These are phyloP conservation scores for Lepiota subincarnata DNA, from an alignment of 768 basidiomycete species.

Conservation along the genomic window DNA sequence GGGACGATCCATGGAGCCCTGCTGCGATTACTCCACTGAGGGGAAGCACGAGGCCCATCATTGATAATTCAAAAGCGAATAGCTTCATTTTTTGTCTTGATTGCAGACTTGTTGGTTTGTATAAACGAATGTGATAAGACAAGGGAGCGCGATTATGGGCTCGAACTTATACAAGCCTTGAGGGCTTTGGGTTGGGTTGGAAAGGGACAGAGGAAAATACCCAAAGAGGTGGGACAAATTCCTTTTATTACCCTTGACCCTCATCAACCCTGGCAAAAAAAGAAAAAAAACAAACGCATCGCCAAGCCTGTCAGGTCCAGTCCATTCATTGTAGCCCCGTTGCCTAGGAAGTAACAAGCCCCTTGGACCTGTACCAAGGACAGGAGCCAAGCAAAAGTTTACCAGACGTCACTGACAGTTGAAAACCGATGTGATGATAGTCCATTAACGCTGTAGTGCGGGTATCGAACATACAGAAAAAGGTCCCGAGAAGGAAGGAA, in stretches of 20 bases:
- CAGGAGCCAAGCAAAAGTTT: no score
- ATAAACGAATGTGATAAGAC: constrained; percentile 11
- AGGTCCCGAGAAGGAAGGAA: no score
- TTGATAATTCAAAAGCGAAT: constrained; percentile 17
- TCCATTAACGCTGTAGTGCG: no score
- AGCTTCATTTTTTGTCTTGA: constrained; percentile 13
- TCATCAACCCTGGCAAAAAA: not conserved
- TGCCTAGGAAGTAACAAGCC: no score
- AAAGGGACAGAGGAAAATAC: not conserved
- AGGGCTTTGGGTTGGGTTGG: not conserved
- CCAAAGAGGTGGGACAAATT: not conserved
- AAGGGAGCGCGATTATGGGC: constrained; percentile 1
- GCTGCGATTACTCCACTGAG: constrained; percentile 28
- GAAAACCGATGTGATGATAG: no score
- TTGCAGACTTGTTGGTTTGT: not conserved
- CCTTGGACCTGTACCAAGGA: no score
- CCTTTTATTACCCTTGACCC: not conserved
- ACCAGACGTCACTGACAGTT: no score
- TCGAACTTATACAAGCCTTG: not conserved
- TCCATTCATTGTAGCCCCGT: no score
- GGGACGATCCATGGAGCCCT: constrained; percentile 16
- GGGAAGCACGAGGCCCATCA: constrained; percentile 25
- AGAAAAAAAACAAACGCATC: not conserved
- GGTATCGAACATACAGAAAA: no score
- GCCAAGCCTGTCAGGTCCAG: not conserved